Evolutionary conservation across 805 yeast species (phyloP).

Genomic region (Ogataea trehalophila): DNA sequence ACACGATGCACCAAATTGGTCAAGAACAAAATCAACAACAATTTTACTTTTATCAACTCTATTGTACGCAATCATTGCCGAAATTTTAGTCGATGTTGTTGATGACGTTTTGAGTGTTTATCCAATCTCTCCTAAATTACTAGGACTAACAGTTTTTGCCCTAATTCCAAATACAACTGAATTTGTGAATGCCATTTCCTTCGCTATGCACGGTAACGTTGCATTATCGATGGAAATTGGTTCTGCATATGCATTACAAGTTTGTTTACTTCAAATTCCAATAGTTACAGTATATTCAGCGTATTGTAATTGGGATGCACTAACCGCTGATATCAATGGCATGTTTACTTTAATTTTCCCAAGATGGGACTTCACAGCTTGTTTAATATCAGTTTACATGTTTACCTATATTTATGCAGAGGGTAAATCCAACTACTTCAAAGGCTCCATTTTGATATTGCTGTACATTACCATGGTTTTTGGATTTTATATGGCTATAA

Average conservation of each 20-base stretch:
- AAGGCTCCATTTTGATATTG: constrained; percentile 83
- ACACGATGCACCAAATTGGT: constrained; percentile 98
- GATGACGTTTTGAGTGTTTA: constrained; percentile 75
- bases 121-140: constrained; percentile 85
- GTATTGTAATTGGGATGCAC: constrained; percentile 34
- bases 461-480: constrained; percentile 68
- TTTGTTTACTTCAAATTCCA: constrained; percentile 89
- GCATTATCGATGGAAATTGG: constrained; percentile 98
- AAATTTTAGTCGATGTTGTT: constrained; percentile 86
- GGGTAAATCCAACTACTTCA: constrained; percentile 94
- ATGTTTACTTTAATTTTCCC: constrained; percentile 87
- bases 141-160: constrained; percentile 93
- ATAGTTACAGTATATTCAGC: constrained; percentile 77
- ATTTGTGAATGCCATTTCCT: constrained; percentile 92
- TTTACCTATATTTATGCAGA: constrained; percentile 94
- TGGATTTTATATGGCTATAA: constrained; percentile 71
- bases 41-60: constrained; percentile 81
- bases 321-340: constrained; percentile 29
- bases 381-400: constrained; percentile 77
- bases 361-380: constrained; percentile 89
- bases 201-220: constrained; percentile 93
- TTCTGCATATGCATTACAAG: constrained; percentile 94
- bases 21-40: constrained; percentile 74
- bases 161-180: constrained; percentile 96
- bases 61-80: constrained; percentile 89